Evolutionary conservation across 306 rosid species (phyloP).

Genomic region (Dryas octopetala): DNA sequence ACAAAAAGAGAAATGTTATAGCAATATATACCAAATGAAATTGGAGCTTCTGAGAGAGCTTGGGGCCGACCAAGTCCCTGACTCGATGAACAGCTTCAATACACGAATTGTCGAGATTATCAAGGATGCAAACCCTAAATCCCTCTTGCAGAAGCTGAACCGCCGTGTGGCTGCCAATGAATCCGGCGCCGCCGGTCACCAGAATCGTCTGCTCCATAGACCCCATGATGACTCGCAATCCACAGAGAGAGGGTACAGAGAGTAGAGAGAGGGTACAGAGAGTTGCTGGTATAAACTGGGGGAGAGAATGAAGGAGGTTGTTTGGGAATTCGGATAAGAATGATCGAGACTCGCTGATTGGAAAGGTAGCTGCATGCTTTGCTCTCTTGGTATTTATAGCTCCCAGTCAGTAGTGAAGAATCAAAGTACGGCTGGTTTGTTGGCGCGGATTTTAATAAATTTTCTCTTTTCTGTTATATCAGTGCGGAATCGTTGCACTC

Average conservation of each 20-base stretch:
- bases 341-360: too few species aligned
- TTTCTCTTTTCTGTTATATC: neutral
- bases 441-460: conserved; percentile 30
- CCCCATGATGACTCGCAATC: conserved; percentile 29
- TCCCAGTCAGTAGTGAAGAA: too few species aligned
- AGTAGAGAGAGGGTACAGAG: neutral
- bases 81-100: conserved; percentile 73
- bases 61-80: conserved; percentile 63
- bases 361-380: neutral
- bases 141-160: conserved; percentile 80
- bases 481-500: neutral
- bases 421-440: neutral
- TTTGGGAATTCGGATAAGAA: conserved; percentile 2
- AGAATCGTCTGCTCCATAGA: conserved; percentile 56
- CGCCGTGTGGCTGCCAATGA: conserved; percentile 86
- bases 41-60: conserved; percentile 66
- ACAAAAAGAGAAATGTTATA: neutral
- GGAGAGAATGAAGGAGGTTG: neutral
- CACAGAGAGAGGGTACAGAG: too few species aligned
- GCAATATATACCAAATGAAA: conserved; percentile 51
- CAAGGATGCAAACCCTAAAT: conserved; percentile 55
- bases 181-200: conserved; percentile 90
- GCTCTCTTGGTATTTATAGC: too few species aligned
- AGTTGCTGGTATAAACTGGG: neutral
- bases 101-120: conserved; percentile 74